These are phyloP conservation scores for Nakazawaea siamensis DNA, from an alignment of 805 yeast genomes.

Conservation along the genomic window DNA sequence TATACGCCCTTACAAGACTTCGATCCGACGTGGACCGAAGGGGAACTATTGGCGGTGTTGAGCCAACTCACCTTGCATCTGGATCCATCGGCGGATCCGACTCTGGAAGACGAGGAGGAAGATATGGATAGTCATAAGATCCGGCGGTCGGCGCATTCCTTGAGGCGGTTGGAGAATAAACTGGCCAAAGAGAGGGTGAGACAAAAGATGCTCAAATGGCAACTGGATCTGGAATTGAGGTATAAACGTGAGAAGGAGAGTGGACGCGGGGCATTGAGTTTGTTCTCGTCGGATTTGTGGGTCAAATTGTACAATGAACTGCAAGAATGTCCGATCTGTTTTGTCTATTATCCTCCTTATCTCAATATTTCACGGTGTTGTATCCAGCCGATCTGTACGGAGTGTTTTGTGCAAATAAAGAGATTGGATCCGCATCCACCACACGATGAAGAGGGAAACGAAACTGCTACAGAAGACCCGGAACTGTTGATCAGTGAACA, in stretches of 20 bases:
- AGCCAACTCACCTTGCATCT: conserved; percentile 50
- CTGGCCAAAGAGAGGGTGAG: conserved; percentile 29
- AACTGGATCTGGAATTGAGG: conserved; percentile 24
- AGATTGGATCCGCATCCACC: conserved; percentile 92
- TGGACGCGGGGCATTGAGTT: conserved; percentile 15
- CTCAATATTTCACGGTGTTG: conserved; percentile 84
- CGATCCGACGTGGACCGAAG: conserved; percentile 63
- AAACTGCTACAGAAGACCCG: conserved; percentile 29
- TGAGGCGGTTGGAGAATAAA: conserved; percentile 43
- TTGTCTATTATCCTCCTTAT: conserved; percentile 72
- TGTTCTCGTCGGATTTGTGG: conserved; percentile 38
- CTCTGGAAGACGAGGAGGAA: conserved; percentile 45
- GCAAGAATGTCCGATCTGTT: conserved; percentile 91
- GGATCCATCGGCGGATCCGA: conserved; percentile 34
- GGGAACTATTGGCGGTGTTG: conserved; percentile 49
- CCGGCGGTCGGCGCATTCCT: conserved; percentile 36
- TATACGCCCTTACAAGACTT: conserved; percentile 83
- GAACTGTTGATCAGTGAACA: conserved; percentile 75
- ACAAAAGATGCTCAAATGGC: conserved; percentile 28
- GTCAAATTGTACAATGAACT: conserved; percentile 58
- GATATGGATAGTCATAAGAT: conserved; percentile 56
- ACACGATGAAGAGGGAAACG: conserved; percentile 47
- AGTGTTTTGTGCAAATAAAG: conserved; percentile 93
- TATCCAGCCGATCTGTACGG: conserved; percentile 88
- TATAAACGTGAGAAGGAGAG: conserved; percentile 22